Conservation (phyloP, 208 protist genomes). For the Acanthamoeba royreba region DNA sequence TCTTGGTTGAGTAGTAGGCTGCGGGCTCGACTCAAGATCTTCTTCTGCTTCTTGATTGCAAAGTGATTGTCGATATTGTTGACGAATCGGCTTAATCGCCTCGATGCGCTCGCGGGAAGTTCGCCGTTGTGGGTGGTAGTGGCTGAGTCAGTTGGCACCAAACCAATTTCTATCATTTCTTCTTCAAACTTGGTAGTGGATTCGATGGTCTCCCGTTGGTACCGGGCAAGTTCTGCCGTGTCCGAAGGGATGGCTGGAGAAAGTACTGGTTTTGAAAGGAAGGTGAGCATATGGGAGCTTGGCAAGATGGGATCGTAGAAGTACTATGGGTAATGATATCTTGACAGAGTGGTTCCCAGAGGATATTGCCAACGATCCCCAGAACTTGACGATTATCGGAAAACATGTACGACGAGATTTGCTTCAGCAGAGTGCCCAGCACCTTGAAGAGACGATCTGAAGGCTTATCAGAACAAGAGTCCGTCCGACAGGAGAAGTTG, state of each 20-base stretch:
- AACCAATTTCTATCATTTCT: background rate
- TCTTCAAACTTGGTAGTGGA: background rate
- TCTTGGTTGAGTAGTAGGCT: background rate
- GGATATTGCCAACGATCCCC: background rate
- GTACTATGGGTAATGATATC: background rate
- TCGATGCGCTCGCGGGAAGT: background rate
- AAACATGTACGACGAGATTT: background rate
- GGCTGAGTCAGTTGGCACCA: background rate
- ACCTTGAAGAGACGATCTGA: background rate
- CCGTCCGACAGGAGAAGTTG: background rate
- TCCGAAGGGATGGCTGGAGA: constrained; percentile 7
- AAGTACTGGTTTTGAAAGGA: background rate
- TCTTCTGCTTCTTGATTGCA: constrained; percentile 9
- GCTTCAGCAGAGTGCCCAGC: background rate
- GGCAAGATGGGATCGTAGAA: background rate
- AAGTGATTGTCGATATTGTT: constrained; percentile 43
- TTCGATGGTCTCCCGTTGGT: background rate
- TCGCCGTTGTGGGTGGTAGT: background rate
- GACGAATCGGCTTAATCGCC: background rate
- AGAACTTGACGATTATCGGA: background rate
- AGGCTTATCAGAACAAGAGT: background rate
- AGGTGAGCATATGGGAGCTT: background rate
- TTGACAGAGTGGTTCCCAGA: background rate
- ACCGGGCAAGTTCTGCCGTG: background rate
- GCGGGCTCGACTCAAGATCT: background rate